Conservation (phyloP, 176 grass and related monocot genomes). For the Cymbopogon citratus region DNA sequence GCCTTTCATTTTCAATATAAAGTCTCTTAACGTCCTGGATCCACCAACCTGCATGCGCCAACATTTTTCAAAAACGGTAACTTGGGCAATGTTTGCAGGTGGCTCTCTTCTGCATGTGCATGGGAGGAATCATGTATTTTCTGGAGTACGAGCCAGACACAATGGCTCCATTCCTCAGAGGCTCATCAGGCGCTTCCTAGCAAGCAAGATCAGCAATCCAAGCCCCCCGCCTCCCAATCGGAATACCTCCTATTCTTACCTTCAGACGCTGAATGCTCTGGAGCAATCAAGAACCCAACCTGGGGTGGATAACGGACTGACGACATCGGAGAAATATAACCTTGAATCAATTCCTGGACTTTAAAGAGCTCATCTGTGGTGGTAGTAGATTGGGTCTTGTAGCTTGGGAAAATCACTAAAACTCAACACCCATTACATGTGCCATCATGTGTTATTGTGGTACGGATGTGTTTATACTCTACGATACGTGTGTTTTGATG, state of each 20-base stretch:
- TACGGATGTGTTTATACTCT: background rate
- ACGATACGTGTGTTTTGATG: background rate
- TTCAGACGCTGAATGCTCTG: conserved; percentile 49
- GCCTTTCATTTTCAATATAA: background rate
- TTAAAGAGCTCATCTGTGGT: conserved; percentile 28
- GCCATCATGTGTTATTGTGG: background rate
- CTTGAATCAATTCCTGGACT: conserved; percentile 93
- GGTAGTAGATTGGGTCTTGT: background rate
- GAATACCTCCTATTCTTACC: conserved; percentile 57
- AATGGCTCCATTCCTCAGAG: conserved; percentile 94
- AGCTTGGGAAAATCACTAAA: background rate
- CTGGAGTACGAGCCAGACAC: conserved; percentile 93
- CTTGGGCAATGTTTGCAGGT: conserved; percentile 53
- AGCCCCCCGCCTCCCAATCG: conserved; percentile 45
- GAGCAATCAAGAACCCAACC: conserved; percentile 38
- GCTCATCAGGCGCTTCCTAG: conserved; percentile 85
- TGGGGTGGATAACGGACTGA: conserved; percentile 19
- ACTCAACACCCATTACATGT: background rate
- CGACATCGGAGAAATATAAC: conserved; percentile 59
- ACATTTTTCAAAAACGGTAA: background rate
- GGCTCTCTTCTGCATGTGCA: conserved; percentile 88
- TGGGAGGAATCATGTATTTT: conserved; percentile 98
- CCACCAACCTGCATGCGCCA: background rate
- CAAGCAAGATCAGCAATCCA: conserved; percentile 88
- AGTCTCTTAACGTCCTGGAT: background rate